phyloP scores from a whole-genome alignment of 1,139 yeast species.

The Pichia sp. region DNA sequence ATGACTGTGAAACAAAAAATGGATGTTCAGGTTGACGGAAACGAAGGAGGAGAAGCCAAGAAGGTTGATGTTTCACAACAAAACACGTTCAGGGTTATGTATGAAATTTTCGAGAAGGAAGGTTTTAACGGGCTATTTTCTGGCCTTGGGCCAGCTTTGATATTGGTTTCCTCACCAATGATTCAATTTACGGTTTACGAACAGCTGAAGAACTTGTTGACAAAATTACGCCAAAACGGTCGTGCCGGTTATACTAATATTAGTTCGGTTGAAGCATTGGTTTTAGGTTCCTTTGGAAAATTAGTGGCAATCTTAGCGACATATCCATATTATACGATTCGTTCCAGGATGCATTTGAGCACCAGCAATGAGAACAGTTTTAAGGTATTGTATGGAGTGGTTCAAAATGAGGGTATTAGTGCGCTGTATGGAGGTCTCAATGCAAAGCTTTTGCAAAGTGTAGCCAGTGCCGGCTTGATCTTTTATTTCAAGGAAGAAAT shows the following conservation, averaged over 20 bases:
- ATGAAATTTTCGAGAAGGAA: slow-evolving; percentile 63
- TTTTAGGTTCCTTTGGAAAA: slow-evolving; percentile 87
- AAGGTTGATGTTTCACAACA: slow-evolving; percentile 15
- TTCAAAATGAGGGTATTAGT: slow-evolving; percentile 63
- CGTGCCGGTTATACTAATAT: slow-evolving; percentile 30
- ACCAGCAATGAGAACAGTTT: slow-evolving; percentile 38
- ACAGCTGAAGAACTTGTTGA: slow-evolving; percentile 66
- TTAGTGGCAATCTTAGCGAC: slow-evolving; percentile 81
- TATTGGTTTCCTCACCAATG: slow-evolving; percentile 81
- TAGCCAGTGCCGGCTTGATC: slow-evolving; percentile 82
- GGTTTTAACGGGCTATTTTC: slow-evolving; percentile 73
- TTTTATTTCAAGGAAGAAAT: slow-evolving; percentile 90
- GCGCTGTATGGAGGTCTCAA: slow-evolving; percentile 80
- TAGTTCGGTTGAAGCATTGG: slow-evolving; percentile 67
- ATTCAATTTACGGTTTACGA: slow-evolving; percentile 91
- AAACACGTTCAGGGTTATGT: slow-evolving; percentile 33
- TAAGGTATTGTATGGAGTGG: slow-evolving; percentile 45
- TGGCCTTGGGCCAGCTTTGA: slow-evolving; percentile 82
- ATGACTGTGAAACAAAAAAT: slow-evolving; percentile 53
- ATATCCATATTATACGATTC: slow-evolving; percentile 86
- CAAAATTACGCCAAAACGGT: slow-evolving; percentile 42
- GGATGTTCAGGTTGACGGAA: background rate
- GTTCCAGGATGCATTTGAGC: slow-evolving; percentile 79
- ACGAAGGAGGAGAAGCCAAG: background rate
- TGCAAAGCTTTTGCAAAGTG: slow-evolving; percentile 78